Conservation (phyloP, 2,329 filamentous ascomycete species). For the Xylariaceae sp. region DNA sequence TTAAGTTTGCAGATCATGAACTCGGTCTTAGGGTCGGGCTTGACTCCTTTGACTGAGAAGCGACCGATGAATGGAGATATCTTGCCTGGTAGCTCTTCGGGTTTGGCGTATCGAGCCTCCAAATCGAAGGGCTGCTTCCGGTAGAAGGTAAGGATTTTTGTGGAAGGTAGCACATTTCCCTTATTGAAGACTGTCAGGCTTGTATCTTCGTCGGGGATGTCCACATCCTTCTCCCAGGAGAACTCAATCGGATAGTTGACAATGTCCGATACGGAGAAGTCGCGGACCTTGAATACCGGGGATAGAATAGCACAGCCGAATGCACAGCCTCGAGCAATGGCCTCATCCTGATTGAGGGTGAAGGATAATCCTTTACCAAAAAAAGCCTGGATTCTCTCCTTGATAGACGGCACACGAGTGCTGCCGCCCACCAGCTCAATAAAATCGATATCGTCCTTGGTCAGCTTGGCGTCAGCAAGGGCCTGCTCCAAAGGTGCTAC, state of each 20-base stretch:
- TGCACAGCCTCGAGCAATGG: conserved; percentile 90
- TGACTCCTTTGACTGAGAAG: conserved; percentile 97
- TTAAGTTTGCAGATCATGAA: conserved; percentile 99
- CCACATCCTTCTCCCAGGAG: conserved; percentile 96
- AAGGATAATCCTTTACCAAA: conserved; percentile 93
- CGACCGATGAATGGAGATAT: conserved; percentile 93
- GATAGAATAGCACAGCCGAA: conserved; percentile 98
- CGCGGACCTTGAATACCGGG: conserved; percentile 96
- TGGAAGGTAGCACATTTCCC: conserved; percentile 95
- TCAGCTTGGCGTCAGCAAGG: conserved; percentile 90
- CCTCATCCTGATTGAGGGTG: conserved; percentile 98
- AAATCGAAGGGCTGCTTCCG: conserved; percentile 96
- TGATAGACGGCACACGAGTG: conserved; percentile 91
- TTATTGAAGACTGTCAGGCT: conserved; percentile 97
- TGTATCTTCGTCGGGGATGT: conserved; percentile 98
- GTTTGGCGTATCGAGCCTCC: conserved; percentile 90
- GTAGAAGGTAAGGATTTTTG: conserved; percentile 99
- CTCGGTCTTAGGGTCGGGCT: conserved; percentile 90
- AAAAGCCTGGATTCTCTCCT: conserved; percentile 86
- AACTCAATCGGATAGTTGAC: conserved; percentile 99
- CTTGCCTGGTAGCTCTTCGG: conserved; percentile 86
- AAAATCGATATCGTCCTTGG: conserved; percentile 87
- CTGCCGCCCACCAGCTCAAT: conserved; percentile 95
- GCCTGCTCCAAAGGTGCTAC: conserved; percentile 84
- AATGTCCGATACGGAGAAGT: conserved; percentile 97